phyloP scores from a whole-genome alignment of 2,329 filamentous ascomycete genomes.

The Fusarium odoratissimum region DNA sequence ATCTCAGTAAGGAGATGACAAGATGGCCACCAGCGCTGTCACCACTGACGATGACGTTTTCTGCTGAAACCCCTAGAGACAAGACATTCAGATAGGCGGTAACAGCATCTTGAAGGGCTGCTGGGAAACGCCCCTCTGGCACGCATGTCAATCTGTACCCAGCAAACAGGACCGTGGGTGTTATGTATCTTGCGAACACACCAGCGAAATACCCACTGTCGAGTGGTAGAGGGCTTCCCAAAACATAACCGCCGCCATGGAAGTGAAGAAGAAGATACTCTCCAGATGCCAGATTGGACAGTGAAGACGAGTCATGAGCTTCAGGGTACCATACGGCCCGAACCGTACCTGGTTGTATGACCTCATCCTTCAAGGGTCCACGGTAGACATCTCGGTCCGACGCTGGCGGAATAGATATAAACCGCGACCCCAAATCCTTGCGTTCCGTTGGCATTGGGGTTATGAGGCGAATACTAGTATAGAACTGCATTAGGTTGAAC shows the following conservation, averaged over 20 bases:
- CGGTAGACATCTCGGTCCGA: neutral
- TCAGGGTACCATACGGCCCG: neutral
- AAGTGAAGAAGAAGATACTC: neutral
- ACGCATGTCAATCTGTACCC: neutral
- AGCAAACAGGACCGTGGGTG: neutral
- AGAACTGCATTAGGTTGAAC: neutral
- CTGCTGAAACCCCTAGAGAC: neutral
- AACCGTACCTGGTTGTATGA: neutral
- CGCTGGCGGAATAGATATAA: neutral
- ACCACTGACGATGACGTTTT: neutral
- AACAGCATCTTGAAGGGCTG: neutral
- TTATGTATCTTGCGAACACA: neutral
- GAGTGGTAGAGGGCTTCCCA: neutral
- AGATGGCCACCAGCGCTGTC: neutral
- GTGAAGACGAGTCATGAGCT: neutral
- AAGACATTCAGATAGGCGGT: neutral
- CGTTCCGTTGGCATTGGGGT: neutral
- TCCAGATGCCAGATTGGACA: neutral
- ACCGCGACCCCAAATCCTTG: neutral
- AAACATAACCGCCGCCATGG: neutral
- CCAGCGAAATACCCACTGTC: neutral
- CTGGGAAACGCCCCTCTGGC: neutral
- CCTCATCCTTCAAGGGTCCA: neutral
- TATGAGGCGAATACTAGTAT: neutral
- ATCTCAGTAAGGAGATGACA: neutral